Percentiles rank a stretch among this genome's conserved stretches.
Conservation (phyloP, 2,329 filamentous ascomycete genomes). For the Aspergillus bombycis region DNA sequence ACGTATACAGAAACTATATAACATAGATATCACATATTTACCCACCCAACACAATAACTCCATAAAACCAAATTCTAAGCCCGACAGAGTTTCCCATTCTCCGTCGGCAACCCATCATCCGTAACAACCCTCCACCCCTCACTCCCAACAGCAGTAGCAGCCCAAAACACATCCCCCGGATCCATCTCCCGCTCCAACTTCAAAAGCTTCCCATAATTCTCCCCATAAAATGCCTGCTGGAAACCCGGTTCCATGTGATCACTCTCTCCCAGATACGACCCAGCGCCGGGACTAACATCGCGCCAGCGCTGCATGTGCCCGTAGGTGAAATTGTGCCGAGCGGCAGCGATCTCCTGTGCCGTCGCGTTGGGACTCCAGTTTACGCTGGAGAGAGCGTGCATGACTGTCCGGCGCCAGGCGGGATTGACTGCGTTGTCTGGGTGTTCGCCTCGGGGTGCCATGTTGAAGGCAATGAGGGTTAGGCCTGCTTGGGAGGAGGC, state of each 20-base stretch:
- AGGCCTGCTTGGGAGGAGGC: constrained; percentile 8
- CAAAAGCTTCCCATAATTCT: no score
- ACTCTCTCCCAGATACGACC: no score
- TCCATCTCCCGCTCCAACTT: no score
- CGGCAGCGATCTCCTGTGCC: not conserved
- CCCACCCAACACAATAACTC: no score
- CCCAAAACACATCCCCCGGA: no score
- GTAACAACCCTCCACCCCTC: constrained; percentile 5
- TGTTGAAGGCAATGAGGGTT: constrained; percentile 8
- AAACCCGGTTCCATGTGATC: no score
- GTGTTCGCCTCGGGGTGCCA: constrained; percentile 4
- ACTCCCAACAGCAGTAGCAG: no score
- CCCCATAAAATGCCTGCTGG: no score
- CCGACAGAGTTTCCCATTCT: constrained; percentile 7
- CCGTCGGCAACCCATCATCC: not conserved
- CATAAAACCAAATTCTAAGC: not conserved
- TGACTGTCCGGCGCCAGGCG: constrained; percentile 4
- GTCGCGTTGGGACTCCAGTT: constrained; percentile 6
- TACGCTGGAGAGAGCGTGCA: constrained; percentile 9
- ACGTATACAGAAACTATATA: no score
- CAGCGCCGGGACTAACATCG: no score
- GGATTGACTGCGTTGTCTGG: constrained; percentile 11
- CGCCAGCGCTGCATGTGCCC: constrained; percentile 8
- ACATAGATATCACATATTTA: no score
- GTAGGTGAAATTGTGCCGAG: not conserved